Evolutionary conservation across 345 rosid genomes (phyloP), one percentile per base, ranked within the genome.

Genomic region (Melaleuca quinquenervia): DNA sequence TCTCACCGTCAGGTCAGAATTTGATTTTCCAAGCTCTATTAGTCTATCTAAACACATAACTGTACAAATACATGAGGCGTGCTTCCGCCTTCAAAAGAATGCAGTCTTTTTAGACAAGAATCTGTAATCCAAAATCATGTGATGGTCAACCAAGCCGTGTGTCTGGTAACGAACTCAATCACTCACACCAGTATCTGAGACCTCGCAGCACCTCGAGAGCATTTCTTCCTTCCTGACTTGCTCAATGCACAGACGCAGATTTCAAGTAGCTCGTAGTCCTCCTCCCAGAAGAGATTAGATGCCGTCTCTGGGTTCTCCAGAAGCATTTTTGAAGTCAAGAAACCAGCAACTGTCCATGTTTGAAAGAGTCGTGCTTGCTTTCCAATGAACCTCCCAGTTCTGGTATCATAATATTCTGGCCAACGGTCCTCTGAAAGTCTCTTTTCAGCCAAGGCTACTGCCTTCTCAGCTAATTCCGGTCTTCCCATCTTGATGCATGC

Each of bases 401-500:
- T 93, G 3, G 98, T 95, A 88, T 97, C 98, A 24, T 96, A 97
- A 86, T 97, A 97, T 85, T 97, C 98, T 8, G 98, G 98, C 99
- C 99, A 97, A 49, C 85, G 92, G 86, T 97, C 99, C 7, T 26
- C 89, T 58, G 86, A 55, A 3, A 97, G 98, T 91, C 92, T 93
- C 91, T 95, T 93, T 90, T 97, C 98, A 13, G 98, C 98, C 88
- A 93, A 24, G 62, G 91, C 91, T 87, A 96, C 90, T 32, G 98
- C 98, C 90, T 93, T 96, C 88, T 93, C 90, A 36, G 99, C 98
- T 86, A 97, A 88, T 84, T 95, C 98, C 27, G 87, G 82, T 84
- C 95, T 89, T 41, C 92, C 93, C 99, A 97, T 95, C 94, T 97
- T 97, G 91, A 96, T 93, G 92, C 99, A 97, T 86, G 98, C 98